These are phyloP conservation scores for Mycotypha africana DNA, from an alignment of 371 early-diverging fungal genomes.

Conservation along the genomic window DNA sequence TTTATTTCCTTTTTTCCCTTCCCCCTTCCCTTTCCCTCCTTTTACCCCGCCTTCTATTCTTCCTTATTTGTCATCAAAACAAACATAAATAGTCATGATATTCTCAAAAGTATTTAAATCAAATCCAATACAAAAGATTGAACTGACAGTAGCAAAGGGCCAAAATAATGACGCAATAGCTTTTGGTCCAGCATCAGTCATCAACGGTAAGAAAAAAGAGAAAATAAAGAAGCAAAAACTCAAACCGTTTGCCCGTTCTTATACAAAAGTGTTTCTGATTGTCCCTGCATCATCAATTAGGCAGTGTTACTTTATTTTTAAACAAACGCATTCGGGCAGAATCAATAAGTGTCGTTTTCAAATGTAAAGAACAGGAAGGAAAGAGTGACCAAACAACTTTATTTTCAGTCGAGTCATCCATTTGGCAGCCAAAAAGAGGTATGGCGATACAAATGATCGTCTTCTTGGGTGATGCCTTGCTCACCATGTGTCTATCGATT, in stretches of 20 bases:
- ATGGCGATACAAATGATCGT: not conserved
- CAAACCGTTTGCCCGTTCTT: not conserved
- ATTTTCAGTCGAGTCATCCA: conserved; percentile 24
- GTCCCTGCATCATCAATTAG: conserved; percentile 4
- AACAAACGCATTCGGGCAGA: conserved; percentile 23
- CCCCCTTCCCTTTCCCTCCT: no score
- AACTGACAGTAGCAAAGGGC: conserved; percentile 20
- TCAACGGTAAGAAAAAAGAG: conserved; percentile 25
- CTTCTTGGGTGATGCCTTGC: no score
- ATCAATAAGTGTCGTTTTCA: conserved; percentile 28
- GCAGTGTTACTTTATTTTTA: conserved; percentile 28
- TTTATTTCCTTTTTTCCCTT: no score
- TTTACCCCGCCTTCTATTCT: no score
- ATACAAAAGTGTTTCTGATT: no score
- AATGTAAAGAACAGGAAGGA: conserved; percentile 23
- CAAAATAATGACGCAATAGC: conserved; percentile 21
- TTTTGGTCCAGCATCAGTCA: conserved; percentile 39
- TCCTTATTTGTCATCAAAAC: no score
- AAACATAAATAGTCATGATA: no score
- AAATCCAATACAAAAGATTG: conserved; percentile 20
- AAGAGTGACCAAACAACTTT: conserved; percentile 3
- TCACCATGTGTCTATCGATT: no score
- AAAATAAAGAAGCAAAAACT: not conserved
- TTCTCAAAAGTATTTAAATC: conserved; percentile 20
- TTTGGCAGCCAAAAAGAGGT: conserved; percentile 14